Evolutionary conservation across 495 filamentous ascomycete species (phyloP), one percentile per base, ranked within the genome.

Genomic region (Neurospora tetraspora): DNA sequence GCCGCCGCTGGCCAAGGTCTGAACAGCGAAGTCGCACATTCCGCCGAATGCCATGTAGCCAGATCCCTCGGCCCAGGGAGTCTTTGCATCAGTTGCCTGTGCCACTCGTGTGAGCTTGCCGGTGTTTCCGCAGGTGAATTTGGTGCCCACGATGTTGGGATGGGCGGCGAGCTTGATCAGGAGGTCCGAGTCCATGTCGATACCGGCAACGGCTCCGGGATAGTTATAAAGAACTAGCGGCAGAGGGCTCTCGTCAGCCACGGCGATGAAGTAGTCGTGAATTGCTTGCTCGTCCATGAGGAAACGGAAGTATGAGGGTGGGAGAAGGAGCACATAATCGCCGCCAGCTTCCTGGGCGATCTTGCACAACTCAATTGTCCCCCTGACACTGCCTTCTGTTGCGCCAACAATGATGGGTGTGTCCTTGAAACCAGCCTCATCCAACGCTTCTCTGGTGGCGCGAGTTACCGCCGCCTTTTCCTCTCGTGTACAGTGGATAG

Each of bases 211-310:
- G 42, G 93, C 93, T 42, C 93, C 93, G 2, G 93, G 93, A 82
- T 96, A 96, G 85, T 97, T 96, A 85, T 96, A 96, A 14, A 97
- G 84, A 71, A 95, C 88, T n/a, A 97, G 83, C 4, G 92, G 92
- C 18, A 96, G 80, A 8, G 93, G 92, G 31, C 89, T 91, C 12
- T 76, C 85, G 78, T 94, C 91, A 34, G 93, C 93, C 2, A 96
- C 91, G 39, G 85, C 84, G 18, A 87, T 89, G 84, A 91, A 96
- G 85, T 91, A 96, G 75, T 90, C 89, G 75, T 90, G 89, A 39
- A 97, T 84, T 42, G 91, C 88, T 70, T 91, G 88, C 76, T 96
- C 92, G 78, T 92, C 91, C 82, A 92, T 92, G 40, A 90, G 89
- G 71, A 84, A 85, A 34, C 93, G 90, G 86, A 94, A 97, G 83